Percentiles rank a stretch among this genome's conserved stretches.
These are phyloP conservation scores for Zanthoxylum bungeanum DNA, from an alignment of 345 rosid genomes.

Conservation along the genomic window DNA sequence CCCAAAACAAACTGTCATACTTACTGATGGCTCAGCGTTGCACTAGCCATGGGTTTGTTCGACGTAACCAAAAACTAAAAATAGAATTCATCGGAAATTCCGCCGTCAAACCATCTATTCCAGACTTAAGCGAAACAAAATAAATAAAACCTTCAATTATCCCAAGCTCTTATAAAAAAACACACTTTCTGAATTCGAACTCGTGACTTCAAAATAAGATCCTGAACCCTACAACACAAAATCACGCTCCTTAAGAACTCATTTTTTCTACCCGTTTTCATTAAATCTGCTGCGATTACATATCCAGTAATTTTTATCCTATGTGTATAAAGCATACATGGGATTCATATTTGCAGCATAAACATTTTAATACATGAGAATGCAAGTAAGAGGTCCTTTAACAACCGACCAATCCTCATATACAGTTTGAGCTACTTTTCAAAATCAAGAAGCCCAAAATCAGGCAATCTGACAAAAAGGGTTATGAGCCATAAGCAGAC, in stretches of 20 bases:
- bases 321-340: conserved; percentile 30
- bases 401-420: conserved; percentile 1
- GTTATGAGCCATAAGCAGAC: conserved; percentile 27
- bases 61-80: neutral
- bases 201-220: too few relatives aligned
- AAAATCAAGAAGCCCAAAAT: conserved; percentile 30
- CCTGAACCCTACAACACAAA: too few relatives aligned
- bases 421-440: conserved; percentile 21
- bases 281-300: conserved; percentile 31
- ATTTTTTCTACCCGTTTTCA: conserved; percentile 25
- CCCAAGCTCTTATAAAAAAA: too few relatives aligned
- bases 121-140: too few relatives aligned
- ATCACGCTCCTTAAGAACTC: too few relatives aligned
- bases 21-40: too few relatives aligned
- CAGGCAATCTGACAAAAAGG: neutral
- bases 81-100: neutral
- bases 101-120: too few relatives aligned
- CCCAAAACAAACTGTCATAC: too few relatives aligned
- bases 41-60: too few relatives aligned
- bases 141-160: too few relatives aligned
- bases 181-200: too few relatives aligned
- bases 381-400: neutral
- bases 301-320: conserved; percentile 25
- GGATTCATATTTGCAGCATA: conserved; percentile 28
- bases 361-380: conserved; percentile 22